Evolutionary conservation across 139 green algal species (phyloP).

Genomic region (Chlamydomonas sp.): DNA sequence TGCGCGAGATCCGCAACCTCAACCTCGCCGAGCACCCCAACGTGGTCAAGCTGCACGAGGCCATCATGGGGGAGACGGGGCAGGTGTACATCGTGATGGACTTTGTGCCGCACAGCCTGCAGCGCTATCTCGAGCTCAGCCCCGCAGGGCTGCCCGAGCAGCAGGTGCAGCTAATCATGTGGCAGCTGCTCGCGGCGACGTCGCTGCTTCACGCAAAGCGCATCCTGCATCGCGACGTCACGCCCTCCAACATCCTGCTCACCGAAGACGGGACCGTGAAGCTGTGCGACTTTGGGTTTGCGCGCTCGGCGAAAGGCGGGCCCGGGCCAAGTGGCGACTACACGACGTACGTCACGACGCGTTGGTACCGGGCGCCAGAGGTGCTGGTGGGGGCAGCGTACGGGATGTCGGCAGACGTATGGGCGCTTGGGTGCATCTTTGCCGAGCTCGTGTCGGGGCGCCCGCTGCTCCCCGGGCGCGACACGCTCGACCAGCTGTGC

Average conservation of each 20-base stretch:
- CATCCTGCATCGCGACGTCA: conserved; percentile 61
- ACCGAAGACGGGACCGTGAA: conserved; percentile 43
- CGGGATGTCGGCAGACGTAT: conserved; percentile 12
- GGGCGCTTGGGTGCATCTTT: conserved; percentile 52
- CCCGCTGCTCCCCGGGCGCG: conserved; percentile 64
- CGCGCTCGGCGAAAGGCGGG: conserved; percentile 33
- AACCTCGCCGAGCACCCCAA: conserved; percentile 11
- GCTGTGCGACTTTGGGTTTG: conserved; percentile 86
- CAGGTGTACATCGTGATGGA: conserved; percentile 22
- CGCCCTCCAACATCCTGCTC: conserved; percentile 81
- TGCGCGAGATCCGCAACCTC: conserved; percentile 16
- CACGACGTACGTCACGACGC: conserved; percentile 3
- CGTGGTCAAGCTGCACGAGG: conserved; percentile 19
- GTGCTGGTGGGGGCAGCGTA: conserved; percentile 4
- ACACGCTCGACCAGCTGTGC: conserved; percentile 27
- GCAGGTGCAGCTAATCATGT: too few species aligned
- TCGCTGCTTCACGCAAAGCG: too few species aligned
- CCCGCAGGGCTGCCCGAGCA: too few species aligned
- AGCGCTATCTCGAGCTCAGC: too few species aligned
- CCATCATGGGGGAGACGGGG: conserved; percentile 16
- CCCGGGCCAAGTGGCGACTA: too few species aligned
- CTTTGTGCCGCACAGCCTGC: too few species aligned
- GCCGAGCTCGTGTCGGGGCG: conserved; percentile 60
- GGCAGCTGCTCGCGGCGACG: too few species aligned
- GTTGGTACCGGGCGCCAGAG: conserved; percentile 11